Conservation (phyloP, 208 protist species). For the Trichomonas gallinae region DNA sequence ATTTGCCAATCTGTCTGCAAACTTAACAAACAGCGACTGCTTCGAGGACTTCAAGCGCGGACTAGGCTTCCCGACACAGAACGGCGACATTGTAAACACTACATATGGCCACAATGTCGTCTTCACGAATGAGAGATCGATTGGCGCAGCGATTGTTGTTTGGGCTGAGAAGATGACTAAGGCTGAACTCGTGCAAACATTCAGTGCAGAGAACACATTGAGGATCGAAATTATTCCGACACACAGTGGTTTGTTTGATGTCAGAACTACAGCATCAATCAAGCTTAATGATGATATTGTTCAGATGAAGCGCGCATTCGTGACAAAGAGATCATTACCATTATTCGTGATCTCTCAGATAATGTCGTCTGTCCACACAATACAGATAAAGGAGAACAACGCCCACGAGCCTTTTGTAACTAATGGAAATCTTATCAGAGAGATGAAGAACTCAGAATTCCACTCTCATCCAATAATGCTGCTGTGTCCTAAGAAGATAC, state of each 20-base stretch:
- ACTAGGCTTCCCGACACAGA: background rate
- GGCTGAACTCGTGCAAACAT: background rate
- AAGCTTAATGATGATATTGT: background rate
- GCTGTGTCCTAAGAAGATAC: background rate
- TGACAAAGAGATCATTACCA: background rate
- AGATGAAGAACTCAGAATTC: background rate
- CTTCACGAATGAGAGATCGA: background rate
- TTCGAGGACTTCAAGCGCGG: background rate
- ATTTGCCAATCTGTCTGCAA: background rate
- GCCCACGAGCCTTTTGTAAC: background rate
- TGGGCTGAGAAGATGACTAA: background rate
- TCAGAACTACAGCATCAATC: background rate
- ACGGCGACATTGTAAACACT: background rate
- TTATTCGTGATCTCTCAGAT: background rate
- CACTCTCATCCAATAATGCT: background rate
- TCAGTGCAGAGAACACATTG: background rate
- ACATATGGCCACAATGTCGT: background rate
- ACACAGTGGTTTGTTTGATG: background rate
- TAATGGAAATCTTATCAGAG: background rate
- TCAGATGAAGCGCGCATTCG: background rate
- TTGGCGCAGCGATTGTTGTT: background rate
- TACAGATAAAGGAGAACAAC: background rate
- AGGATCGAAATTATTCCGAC: background rate
- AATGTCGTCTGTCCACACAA: background rate
- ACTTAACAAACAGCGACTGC: too few species aligned